phyloP scores from a whole-genome alignment of 148 eudicot species.

The Rhododendron simsii region DNA sequence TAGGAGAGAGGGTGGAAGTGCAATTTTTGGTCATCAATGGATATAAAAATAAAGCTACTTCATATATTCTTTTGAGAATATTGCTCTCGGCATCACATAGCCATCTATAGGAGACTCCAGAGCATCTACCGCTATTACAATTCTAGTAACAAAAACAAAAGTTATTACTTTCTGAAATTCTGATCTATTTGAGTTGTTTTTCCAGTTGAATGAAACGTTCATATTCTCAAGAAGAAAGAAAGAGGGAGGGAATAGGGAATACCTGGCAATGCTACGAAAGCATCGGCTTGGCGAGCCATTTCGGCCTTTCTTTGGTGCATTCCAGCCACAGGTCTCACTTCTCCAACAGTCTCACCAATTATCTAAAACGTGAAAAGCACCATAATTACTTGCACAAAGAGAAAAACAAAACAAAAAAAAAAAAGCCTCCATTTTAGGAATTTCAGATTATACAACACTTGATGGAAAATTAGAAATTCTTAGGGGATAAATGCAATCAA shows the following conservation, averaged over 20 bases:
- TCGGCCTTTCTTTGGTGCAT: slow-evolving; percentile 99
- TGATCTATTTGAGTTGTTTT: background rate
- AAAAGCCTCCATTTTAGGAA: background rate
- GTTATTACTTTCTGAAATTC: background rate
- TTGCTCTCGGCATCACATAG: background rate
- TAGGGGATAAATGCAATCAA: background rate
- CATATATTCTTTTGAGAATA: background rate
- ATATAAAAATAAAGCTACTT: background rate
- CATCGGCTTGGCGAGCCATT: slow-evolving; percentile 96
- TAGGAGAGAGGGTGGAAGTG: too few species aligned
- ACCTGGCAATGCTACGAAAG: slow-evolving; percentile 92
- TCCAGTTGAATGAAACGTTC: too few species aligned
- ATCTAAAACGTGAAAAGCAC: slow-evolving; percentile 29
- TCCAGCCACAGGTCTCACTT: slow-evolving; percentile 72
- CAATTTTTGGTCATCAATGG: too few species aligned
- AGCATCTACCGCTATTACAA: background rate
- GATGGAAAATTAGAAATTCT: background rate
- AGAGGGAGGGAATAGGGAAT: too few species aligned
- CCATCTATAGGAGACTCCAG: background rate
- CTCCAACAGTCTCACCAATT: slow-evolving; percentile 79
- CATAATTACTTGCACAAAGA: background rate
- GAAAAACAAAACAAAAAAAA: background rate
- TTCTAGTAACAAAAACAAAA: background rate
- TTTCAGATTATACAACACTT: background rate
- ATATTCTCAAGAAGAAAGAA: background rate